Evolutionary conservation across 495 filamentous ascomycete genomes (phyloP), one percentile per base, ranked within the genome.

Genomic region (Lophiostoma macrostomum): DNA sequence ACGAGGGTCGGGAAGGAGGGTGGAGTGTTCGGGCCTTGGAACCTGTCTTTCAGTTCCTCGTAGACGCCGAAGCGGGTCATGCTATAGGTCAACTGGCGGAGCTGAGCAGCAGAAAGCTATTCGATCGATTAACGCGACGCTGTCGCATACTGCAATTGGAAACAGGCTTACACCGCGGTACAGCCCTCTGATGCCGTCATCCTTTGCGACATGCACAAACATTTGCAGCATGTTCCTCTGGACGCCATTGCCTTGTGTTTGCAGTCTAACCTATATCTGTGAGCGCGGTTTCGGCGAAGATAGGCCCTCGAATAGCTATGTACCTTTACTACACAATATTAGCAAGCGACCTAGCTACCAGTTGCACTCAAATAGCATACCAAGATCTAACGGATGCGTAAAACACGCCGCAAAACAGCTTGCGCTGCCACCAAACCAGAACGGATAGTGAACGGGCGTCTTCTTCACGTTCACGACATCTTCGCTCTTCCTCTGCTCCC

Each of bases 341-440:
- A 50, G 45, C 30, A 44, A 39, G 19, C 28, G n/a, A 41, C 28
- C 22, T 23, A 22, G n/a, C 11, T n/a, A 28, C 37, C 35, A 53
- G 41, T 46, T 36, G 13, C 14, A 53, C 27, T 35, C 14, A 12
- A n/a, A 10, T n/a, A 23, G 39, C 81, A 63, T 73, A 88, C 85
- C 76, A 32, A 87, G 75, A 79, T 95, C 89, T 61, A 96, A 74
- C 23, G 91, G 91, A 74, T 96, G 91, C 27, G 91, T 96, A 19
- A 94, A 82, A 58, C 81, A 82, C 10, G 91, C 91, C 29, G 91
- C 90, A 73, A 94, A 84, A 68, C 87, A 91, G 58, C 86, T 90
- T 16, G 91, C 88, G 64, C 86, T 91, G 19, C 91, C 91, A 31
- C 91, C 91, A 70, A 96, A 95, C 91, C 91, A 96, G 73, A 96